Evolutionary conservation across 2,329 filamentous ascomycete genomes (phyloP).

Genomic region (Penicillium sp.): DNA sequence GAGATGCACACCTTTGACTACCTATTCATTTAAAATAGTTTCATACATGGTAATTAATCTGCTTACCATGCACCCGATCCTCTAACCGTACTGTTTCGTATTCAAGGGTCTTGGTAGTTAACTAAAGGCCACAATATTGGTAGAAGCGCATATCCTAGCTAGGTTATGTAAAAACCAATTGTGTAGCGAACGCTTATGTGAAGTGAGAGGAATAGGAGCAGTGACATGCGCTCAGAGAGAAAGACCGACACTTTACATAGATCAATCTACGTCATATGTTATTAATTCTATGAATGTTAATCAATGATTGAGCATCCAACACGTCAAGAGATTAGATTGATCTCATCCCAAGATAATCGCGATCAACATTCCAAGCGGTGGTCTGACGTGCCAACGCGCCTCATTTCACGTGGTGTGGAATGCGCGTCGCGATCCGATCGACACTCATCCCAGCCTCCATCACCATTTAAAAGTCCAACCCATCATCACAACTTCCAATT

Average conservation of each 20-base stretch:
- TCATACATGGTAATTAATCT: neutral
- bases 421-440: slow-evolving; percentile 16
- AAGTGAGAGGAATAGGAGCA: no score
- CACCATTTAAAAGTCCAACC: slow-evolving; percentile 6
- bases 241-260: no score
- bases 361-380: neutral
- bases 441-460: slow-evolving; percentile 8
- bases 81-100: neutral
- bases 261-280: no score
- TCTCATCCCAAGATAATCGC: neutral
- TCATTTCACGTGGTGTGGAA: slow-evolving; percentile 14
- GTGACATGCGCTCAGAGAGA: no score
- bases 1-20: slow-evolving; percentile 3
- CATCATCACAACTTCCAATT: neutral
- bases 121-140: no score
- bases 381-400: slow-evolving; percentile 1
- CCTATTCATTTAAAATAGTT: neutral
- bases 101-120: no score
- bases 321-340: neutral
- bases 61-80: neutral
- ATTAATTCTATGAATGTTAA: neutral
- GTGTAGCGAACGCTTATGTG: no score
- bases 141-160: no score
- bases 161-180: no score
- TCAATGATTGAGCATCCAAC: neutral